Evolutionary conservation across 805 yeast species (phyloP), one percentile per base, ranked within the genome.

Genomic region (Teunomyces gatunensis): DNA sequence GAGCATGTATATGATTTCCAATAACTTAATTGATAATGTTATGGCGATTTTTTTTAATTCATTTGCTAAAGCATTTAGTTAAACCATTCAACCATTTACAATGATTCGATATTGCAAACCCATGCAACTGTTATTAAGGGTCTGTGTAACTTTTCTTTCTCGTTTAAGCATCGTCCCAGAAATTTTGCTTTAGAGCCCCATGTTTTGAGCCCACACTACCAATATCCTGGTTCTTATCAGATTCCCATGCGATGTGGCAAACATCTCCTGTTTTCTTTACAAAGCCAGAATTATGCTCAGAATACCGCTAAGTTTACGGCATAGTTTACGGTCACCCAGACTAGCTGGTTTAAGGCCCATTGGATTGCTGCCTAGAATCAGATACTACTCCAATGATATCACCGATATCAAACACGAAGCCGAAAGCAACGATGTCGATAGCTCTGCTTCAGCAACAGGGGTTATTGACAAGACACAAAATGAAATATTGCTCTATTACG

Each of bases 391-490:
- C 3, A 54, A 63, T 1, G 73, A 69, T 50, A 55, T 73, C 13
- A 60, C 60, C 33, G 58, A 56, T 10, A 54, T 73, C 34, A 72
- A 69, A 48, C 48, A 56, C 13, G 73, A 68, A 47, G 53, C 69
- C 4, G 68, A 62, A 30, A 37, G 52, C 4, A 49, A 54, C 18
- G 71, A 68, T 39, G 12, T 53, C 10, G 74, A 69, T 32, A 53
- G 47, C 12, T 64, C 74, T 3, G 69, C 75, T 2, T 55, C 60
- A 6, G 57, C 70, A 18, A 73, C 78, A 1, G 78, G 78, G 4
- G 74, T 72, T 1, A 63, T 73, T 47, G 75, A 73, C 47, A 59
- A 63, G 49, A 53, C 57, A 9, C 56, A 53, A 21, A 54, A 49
- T 11, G 75, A 73, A 39, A 61, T 68, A 9, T 59, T 72, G 12